phyloP scores from a whole-genome alignment of 23 red algal genomes.

The Gracilaria domingensis region DNA sequence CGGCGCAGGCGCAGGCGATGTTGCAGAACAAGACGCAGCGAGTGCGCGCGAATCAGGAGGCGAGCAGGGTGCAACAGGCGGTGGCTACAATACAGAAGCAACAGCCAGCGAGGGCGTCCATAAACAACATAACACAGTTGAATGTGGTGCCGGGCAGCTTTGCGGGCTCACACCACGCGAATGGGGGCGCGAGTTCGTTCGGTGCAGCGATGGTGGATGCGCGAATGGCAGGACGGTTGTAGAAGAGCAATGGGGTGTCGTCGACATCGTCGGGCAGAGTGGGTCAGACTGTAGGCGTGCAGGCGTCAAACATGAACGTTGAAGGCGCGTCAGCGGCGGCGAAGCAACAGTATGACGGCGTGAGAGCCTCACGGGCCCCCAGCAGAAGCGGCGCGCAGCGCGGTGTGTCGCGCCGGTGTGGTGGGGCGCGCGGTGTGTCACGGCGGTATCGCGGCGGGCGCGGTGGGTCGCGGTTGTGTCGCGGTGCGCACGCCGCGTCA shows the following conservation, averaged over 20 bases:
- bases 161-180: background rate
- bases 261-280: slow-evolving; percentile 5
- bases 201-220: slow-evolving; percentile 6
- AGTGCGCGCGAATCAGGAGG: background rate
- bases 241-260: background rate
- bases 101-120: background rate
- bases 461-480: background rate
- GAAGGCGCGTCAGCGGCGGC: background rate
- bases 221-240: background rate
- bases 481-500: no score
- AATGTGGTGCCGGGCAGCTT: slow-evolving; percentile 5
- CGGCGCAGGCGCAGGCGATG: slow-evolving; percentile 7
- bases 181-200: background rate
- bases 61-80: background rate
- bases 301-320: background rate
- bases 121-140: background rate
- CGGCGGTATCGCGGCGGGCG: background rate
- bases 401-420: background rate
- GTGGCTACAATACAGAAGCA: slow-evolving; percentile 1
- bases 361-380: no score
- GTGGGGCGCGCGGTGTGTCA: background rate
- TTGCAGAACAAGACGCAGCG: slow-evolving; percentile 13
- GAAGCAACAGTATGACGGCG: slow-evolving; percentile 11
- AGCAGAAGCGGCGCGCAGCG: no score
- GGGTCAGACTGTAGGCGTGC: background rate